A percentile compares a stretch with the other conserved stretches of the same genome.
These are phyloP conservation scores for Botrytis deweyae DNA, from an alignment of 2,329 filamentous ascomycete species.

Conservation along the genomic window DNA sequence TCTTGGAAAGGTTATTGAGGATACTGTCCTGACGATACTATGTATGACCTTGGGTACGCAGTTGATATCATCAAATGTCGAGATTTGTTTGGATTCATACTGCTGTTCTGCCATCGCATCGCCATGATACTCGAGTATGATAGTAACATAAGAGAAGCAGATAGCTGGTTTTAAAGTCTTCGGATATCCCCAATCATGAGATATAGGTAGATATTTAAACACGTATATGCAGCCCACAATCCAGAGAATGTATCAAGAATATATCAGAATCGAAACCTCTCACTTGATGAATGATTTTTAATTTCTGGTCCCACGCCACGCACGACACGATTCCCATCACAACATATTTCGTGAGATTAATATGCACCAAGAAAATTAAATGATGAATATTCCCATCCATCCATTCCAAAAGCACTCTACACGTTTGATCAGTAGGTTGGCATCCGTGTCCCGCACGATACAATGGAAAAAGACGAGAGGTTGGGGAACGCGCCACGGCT, in stretches of 20 bases:
- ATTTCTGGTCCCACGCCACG: neutral
- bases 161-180: neutral
- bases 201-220: neutral
- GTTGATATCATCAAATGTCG: neutral
- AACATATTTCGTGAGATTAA: neutral
- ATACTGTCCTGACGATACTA: neutral
- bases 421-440: neutral
- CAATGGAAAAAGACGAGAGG: conserved; percentile 4
- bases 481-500: conserved; percentile 9
- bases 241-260: neutral
- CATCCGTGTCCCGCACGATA: neutral
- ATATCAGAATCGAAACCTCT: neutral
- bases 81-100: neutral
- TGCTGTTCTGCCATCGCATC: neutral
- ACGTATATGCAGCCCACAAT: neutral
- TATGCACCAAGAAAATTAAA: neutral
- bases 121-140: no score
- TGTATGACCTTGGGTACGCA: neutral
- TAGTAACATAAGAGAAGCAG: no score
- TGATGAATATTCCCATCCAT: neutral
- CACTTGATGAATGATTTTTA: neutral
- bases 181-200: neutral
- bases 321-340: neutral
- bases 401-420: neutral
- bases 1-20: neutral